Conservation (phyloP, 805 yeast species). For the Yarrowia sp. region DNA sequence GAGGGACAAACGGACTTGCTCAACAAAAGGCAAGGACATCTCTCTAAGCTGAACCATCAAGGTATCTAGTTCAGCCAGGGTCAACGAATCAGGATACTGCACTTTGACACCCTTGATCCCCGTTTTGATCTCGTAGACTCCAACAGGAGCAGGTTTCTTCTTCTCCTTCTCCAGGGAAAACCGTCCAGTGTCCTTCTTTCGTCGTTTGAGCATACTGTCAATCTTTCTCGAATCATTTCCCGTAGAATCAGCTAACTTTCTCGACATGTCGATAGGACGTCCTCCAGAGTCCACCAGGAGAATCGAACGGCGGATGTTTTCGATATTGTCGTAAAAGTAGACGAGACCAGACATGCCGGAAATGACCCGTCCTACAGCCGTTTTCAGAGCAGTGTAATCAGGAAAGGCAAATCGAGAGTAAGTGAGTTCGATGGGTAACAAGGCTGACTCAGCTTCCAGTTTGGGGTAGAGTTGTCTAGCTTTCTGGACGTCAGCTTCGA, state of each 20-base stretch:
- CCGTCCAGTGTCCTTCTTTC: conserved; percentile 26
- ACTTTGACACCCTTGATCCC: neutral
- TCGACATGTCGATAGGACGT: conserved; percentile 29
- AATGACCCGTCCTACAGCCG: neutral
- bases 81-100: conserved; percentile 5
- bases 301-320: conserved; percentile 24
- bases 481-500: conserved; percentile 11
- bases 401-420: conserved; percentile 29
- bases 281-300: conserved; percentile 8
- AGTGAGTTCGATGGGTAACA: conserved; percentile 42
- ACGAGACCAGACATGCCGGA: conserved; percentile 27
- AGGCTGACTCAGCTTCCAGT: conserved; percentile 42
- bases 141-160: conserved; percentile 11
- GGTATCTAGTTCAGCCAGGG: conserved; percentile 9
- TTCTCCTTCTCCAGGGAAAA: neutral
- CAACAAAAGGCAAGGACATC: conserved; percentile 15
- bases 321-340: conserved; percentile 30
- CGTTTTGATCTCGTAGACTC: conserved; percentile 22
- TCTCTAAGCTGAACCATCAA: conserved; percentile 5
- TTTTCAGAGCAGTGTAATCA: conserved; percentile 21
- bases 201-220: conserved; percentile 12
- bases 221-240: conserved; percentile 24
- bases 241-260: conserved; percentile 18
- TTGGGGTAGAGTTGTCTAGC: conserved; percentile 40
- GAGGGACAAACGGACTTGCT: neutral